A percentile compares a stretch with the other conserved stretches of the same genome.
Conservation (phyloP, 306 rosid genomes). For the Clitoria ternatea region DNA sequence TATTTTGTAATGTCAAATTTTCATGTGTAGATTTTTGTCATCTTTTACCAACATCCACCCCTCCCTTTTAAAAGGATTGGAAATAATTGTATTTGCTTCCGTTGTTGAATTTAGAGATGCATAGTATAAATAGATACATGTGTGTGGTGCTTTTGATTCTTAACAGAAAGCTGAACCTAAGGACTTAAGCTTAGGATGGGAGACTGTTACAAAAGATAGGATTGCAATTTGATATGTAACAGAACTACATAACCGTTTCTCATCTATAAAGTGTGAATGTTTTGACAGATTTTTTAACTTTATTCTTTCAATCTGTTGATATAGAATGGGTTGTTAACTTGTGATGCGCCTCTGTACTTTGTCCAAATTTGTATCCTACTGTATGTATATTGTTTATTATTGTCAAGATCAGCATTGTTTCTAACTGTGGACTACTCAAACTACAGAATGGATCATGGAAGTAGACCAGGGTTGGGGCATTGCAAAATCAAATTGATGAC, state of each 20-base stretch:
- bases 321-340: background rate
- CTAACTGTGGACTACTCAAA: conserved; percentile 27
- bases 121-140: too few species aligned
- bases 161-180: too few species aligned
- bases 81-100: too few species aligned
- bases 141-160: too few species aligned
- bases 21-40: background rate
- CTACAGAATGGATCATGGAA: conserved; percentile 75
- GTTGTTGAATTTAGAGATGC: too few species aligned
- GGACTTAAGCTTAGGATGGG: too few species aligned
- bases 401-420: background rate
- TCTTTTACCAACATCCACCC: background rate
- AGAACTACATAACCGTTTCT: too few species aligned
- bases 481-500: conserved; percentile 68
- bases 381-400: background rate
- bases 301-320: background rate
- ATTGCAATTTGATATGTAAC: too few species aligned
- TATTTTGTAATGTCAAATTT: background rate
- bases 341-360: background rate
- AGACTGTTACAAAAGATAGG: too few species aligned
- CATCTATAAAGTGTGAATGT: background rate
- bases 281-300: background rate
- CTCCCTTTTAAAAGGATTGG: too few species aligned
- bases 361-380: background rate
- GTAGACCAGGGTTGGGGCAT: conserved; percentile 61